A percentile compares a stretch with the other conserved stretches of the same genome.
These are phyloP conservation scores for Naganishia antarctica DNA, from an alignment of 768 basidiomycete species.

Conservation along the genomic window DNA sequence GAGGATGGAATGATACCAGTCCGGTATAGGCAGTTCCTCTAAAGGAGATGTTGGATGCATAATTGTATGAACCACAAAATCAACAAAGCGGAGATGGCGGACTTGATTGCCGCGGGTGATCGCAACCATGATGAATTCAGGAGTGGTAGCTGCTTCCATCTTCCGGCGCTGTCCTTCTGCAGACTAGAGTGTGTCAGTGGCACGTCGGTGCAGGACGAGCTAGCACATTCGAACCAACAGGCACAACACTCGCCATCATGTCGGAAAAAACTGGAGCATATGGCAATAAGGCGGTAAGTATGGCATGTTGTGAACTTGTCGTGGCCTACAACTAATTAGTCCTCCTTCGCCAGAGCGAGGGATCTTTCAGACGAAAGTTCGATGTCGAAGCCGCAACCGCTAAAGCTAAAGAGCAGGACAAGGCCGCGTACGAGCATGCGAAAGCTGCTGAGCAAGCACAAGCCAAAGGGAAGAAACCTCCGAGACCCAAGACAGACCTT, in stretches of 20 bases:
- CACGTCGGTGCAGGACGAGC: too few relatives aligned
- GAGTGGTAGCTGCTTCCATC: too few relatives aligned
- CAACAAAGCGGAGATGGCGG: conserved; percentile 5
- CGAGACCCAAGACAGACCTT: conserved; percentile 47
- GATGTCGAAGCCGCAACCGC: conserved; percentile 65
- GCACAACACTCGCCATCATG: conserved; percentile 1
- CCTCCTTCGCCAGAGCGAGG: neutral
- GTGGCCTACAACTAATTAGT: too few relatives aligned
- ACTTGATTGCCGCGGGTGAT: neutral
- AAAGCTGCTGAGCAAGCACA: conserved; percentile 53
- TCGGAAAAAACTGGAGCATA: conserved; percentile 17
- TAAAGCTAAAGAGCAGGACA: conserved; percentile 48
- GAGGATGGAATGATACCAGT: too few relatives aligned
- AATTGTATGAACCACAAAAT: conserved; percentile 6
- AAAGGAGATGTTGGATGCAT: neutral
- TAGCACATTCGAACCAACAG: too few relatives aligned
- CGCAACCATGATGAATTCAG: too few relatives aligned
- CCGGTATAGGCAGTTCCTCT: too few relatives aligned
- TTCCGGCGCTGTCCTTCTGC: too few relatives aligned
- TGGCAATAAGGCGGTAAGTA: conserved; percentile 16
- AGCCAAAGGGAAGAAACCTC: conserved; percentile 53
- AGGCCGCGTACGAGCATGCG: conserved; percentile 72
- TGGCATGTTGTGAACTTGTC: neutral
- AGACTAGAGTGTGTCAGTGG: too few relatives aligned
- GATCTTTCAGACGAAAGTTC: conserved; percentile 68